Base-by-base conservation (phyloP, 1,284 basidiomycete genomes). In the Exsudoporus floridanus region DNA sequence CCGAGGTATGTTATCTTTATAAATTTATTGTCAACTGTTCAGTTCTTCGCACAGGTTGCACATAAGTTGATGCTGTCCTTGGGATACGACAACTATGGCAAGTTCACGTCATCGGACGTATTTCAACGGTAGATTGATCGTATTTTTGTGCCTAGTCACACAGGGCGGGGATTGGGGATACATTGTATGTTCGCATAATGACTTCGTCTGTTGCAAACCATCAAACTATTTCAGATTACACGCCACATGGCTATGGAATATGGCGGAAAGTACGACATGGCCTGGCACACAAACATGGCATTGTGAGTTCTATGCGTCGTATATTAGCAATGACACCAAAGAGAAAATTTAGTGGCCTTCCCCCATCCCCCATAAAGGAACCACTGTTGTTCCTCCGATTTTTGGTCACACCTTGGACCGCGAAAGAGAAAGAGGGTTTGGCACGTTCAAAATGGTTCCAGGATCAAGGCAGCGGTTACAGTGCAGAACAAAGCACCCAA, bases 141-240 rank as follows among this genome's bases (percentile, higher is more conserved):
- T 30, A 6, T 46, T 12, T 6, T 28, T 50, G 1, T 55, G 5
- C 23, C 5, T 23, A 81, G 79, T 78, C n/a, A 75, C 75, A 0
- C 77, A 82, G 65, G 81, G 78, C 21, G 80, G 81, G 5, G 81
- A 82, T 55, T 80, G 77, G 78, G 80, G 80, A 36, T 61, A 57
- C 46, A 2, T 63, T 0, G 78, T 79, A 58, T 19, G 72, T 63
- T 23, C 25, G 3, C 41, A 8, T 21, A 3, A 30, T 14, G 5
- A 6, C 13, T 2, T 51, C 12, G 13, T 53, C 16, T 28, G 21
- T 19, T 27, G 16, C 34, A 25, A 8, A 14, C 12, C 21, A 25
- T 18, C 50, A 33, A 49, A 13, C n/a, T 21, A 8, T 33, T 36
- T 19, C 47, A 77, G 74, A 76, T 81, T 16, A 75, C 74, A 2